Evolutionary conservation across 495 filamentous ascomycete genomes (phyloP), one percentile per base, ranked within the genome.

Genomic region (Cercophora newfieldiana): DNA sequence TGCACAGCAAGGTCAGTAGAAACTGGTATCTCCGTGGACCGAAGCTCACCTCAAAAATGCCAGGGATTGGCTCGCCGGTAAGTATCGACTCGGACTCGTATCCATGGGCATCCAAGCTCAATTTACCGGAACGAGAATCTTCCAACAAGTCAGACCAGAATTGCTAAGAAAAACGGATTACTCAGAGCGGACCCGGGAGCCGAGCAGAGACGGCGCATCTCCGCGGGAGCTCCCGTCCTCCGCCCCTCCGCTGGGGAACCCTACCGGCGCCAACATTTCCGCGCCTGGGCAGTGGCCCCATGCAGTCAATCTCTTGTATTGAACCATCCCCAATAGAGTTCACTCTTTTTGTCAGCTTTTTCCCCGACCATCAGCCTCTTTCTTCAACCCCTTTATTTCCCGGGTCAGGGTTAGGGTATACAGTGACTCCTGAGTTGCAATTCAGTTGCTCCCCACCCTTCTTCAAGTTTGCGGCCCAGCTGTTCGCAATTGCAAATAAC

Each of bases 121-220:
- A 44, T 48, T 37, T 22, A n/a, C 58, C 21, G 30, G 58, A 44
- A 44, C 31, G 21, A 60, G 7, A 6, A 3, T 3, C 29, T 5
- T 26, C 28, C 18, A 16, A 59, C 28, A 21, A 7, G 37, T 60
- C 58, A 60, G 58, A 25, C 58, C 58, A 60, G 58, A 47, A 60
- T 60, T 60, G 55, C 55, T 58, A 58, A 58, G 26, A 30, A 16
- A 28, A 60, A 48, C 28, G 19, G 33, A 60, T 44, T 44, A 60
- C 6, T 25, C 33, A 25, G 58, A 21, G 31, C 21, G 22, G 58
- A 60, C 26, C 37, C 21, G 19, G n/a, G 21, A 22, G 30, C 19
- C n/a, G 18, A n/a, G 22, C 18, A 16, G 33, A 19, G 37, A 48
- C 19, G 58, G 58, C 7, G 37, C 58, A 60, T 60, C 58, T 60